These are phyloP conservation scores for Cryptococcus jaspeensis DNA, from an alignment of 1,284 basidiomycete genomes.

Conservation along the genomic window DNA sequence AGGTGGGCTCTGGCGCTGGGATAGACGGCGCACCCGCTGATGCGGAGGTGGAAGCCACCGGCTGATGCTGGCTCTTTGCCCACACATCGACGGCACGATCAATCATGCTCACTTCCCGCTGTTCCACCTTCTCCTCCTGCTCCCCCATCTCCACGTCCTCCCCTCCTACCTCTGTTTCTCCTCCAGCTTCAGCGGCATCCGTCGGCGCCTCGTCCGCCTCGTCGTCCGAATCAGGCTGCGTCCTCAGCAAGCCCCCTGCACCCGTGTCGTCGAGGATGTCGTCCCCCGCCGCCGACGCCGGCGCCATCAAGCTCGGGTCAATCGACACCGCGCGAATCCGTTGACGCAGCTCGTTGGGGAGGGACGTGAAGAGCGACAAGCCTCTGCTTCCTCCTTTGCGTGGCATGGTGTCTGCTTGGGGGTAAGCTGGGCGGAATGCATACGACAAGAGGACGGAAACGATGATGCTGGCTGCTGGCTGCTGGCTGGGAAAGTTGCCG, in stretches of 20 bases:
- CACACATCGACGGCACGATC: too few species aligned
- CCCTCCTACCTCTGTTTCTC: neutral
- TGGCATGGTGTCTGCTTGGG: constrained; percentile 1
- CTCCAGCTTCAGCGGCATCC: too few species aligned
- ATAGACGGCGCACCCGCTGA: neutral
- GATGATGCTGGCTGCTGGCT: too few species aligned
- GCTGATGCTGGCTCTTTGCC: too few species aligned
- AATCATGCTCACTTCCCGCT: neutral
- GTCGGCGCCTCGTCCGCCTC: neutral
- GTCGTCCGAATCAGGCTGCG: constrained; percentile 15
- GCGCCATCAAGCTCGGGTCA: neutral
- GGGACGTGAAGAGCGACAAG: constrained; percentile 39
- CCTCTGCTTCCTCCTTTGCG: constrained; percentile 6
- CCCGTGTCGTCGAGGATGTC: neutral
- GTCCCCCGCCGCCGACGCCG: neutral
- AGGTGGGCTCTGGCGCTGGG: neutral
- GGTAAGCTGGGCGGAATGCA: neutral
- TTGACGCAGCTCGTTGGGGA: constrained; percentile 36
- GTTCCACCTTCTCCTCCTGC: neutral
- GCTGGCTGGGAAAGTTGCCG: neutral
- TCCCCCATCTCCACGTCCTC: constrained; percentile 1
- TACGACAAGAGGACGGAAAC: neutral
- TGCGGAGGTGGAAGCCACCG: neutral
- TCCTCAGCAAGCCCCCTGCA: constrained; percentile 11
- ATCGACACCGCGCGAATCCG: constrained; percentile 25